These are phyloP conservation scores for Penicillium occitanis DNA, from an alignment of 2,329 filamentous ascomycete genomes.

Conservation along the genomic window DNA sequence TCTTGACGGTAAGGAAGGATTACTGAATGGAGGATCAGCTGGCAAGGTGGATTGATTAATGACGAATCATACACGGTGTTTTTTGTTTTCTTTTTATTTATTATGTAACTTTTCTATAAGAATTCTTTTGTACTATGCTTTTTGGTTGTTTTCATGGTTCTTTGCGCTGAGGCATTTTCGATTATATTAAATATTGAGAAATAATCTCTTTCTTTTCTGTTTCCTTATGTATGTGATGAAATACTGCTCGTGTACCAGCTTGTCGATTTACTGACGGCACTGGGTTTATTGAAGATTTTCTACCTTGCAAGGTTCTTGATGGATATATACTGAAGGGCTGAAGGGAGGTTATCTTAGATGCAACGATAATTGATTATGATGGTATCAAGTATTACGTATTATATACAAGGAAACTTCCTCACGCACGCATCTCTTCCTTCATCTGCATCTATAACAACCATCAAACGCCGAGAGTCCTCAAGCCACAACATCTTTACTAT, in stretches of 20 bases:
- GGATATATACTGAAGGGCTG: not conserved
- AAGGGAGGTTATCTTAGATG: not conserved
- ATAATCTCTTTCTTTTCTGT: not conserved
- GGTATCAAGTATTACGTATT: not conserved
- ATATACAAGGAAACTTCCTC: conserved; percentile 1
- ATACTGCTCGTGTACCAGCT: not conserved
- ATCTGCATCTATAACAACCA: not conserved
- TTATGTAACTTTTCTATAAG: conserved; percentile 13
- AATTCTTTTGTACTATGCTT: conserved; percentile 10
- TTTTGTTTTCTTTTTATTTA: conserved; percentile 12
- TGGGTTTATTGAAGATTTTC: not conserved
- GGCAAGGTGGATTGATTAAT: conserved; percentile 45
- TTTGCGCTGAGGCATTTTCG: not conserved
- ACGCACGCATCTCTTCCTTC: not conserved
- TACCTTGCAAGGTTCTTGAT: not conserved
- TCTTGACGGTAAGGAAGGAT: conserved; percentile 50
- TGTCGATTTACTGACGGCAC: not conserved
- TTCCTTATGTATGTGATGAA: not conserved
- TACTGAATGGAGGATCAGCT: conserved; percentile 43
- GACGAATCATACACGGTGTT: conserved; percentile 6
- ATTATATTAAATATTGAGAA: not conserved
- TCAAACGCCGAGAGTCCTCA: not conserved
- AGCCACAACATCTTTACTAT: not conserved
- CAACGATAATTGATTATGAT: not conserved
- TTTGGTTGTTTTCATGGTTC: not conserved